Conservation (phyloP, 1,284 basidiomycete species). For the Cryptococcus maquisensis region DNA sequence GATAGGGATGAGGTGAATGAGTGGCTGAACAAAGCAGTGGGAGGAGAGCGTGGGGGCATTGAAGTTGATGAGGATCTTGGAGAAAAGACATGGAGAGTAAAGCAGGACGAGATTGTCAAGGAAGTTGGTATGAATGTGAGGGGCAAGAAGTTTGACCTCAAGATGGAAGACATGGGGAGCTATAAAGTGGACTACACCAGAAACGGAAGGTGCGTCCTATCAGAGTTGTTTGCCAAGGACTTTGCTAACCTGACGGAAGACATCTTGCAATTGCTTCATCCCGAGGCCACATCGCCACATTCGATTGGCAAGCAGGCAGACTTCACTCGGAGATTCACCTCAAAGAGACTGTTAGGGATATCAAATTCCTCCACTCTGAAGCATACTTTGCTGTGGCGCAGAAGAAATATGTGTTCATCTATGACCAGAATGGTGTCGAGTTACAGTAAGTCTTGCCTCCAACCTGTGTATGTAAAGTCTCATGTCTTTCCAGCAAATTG, state of each 20-base stretch:
- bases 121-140: slow-evolving; percentile 69
- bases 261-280: slow-evolving; percentile 78
- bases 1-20: slow-evolving; percentile 47
- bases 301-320: slow-evolving; percentile 88
- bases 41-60: slow-evolving; percentile 40
- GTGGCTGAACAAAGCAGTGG: slow-evolving; percentile 39
- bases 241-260: slow-evolving; percentile 48
- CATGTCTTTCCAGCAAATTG: slow-evolving; percentile 44
- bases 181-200: slow-evolving; percentile 75
- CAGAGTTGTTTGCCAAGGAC: not conserved
- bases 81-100: slow-evolving; percentile 83
- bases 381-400: slow-evolving; percentile 93
- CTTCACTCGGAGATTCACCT: slow-evolving; percentile 85
- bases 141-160: slow-evolving; percentile 71
- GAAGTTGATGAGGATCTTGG: slow-evolving; percentile 44
- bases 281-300: slow-evolving; percentile 86
- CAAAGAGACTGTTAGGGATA: slow-evolving; percentile 78
- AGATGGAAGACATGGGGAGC: slow-evolving; percentile 68
- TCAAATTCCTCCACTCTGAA: slow-evolving; percentile 93
- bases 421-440: slow-evolving; percentile 91
- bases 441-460: slow-evolving; percentile 57
- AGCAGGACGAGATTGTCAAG: slow-evolving; percentile 70
- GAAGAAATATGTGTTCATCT: slow-evolving; percentile 94
- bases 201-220: slow-evolving; percentile 74
- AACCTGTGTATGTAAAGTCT: not conserved